Evolutionary conservation across 192 early-diverging fungal species (phyloP), one percentile per base, ranked within the genome.

Genomic region (Cladochytrium replicatum): DNA sequence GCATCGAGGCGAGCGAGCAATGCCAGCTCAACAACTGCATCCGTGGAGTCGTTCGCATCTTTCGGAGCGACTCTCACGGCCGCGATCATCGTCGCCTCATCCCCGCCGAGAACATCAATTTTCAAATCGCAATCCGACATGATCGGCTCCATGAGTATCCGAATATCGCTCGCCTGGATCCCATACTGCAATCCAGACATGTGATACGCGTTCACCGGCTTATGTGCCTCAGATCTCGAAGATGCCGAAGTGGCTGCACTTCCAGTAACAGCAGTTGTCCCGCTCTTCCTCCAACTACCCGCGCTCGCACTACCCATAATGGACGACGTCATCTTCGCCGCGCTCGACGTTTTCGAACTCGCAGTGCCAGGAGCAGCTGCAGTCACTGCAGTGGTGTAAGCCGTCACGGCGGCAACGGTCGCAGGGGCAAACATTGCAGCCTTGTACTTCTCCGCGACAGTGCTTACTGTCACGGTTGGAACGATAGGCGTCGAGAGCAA

Each of bases 81-180:
- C n/a, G n/a, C n/a, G n/a, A n/a, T n/a, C n/a, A n/a, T n/a, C n/a
- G n/a, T n/a, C n/a, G n/a, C n/a, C n/a, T n/a, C n/a, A n/a, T n/a
- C n/a, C n/a, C n/a, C n/a, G n/a, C n/a, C n/a, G n/a, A n/a, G n/a
- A n/a, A n/a, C n/a, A n/a, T n/a, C n/a, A n/a, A n/a, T n/a, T n/a
- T n/a, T n/a, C n/a, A n/a, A n/a, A n/a, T n/a, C n/a, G n/a, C n/a
- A n/a, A n/a, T n/a, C n/a, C n/a, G n/a, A n/a, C n/a, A n/a, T n/a
- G 3, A 64, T 29, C 28, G 61, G 61, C 32, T 65, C 58, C 8
- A 60, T 30, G 15, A 65, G 19, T 6, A 61, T 17, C 19, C 60
- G 25, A n/a, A 65, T 9, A 37, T 65, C 58, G 30, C 45, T 23
- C 30, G 29, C 3, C 4, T 54, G 43, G 8, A 52, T 52, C 17